Conservation (phyloP, 768 basidiomycete genomes). For the Fomitopsis serialis region DNA sequence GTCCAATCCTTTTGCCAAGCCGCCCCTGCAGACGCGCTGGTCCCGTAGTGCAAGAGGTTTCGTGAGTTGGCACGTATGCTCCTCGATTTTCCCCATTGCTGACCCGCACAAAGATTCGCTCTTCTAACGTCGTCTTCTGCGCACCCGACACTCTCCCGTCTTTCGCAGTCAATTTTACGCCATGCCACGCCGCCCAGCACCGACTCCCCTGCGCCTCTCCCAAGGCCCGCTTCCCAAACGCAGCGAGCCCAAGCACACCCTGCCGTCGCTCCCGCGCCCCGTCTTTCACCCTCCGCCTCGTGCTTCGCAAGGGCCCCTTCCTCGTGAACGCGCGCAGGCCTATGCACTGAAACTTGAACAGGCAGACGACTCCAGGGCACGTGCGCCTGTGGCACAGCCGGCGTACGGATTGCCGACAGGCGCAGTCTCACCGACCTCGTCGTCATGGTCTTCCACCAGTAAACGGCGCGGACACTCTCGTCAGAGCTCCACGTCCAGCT, state of each 20-base stretch:
- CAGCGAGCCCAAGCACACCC: conserved; percentile 53
- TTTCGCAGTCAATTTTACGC: not conserved
- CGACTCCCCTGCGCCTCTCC: conserved; percentile 56
- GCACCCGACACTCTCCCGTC: not conserved
- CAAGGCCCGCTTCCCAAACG: conserved; percentile 60
- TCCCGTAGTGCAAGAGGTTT: not conserved
- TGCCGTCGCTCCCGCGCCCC: conserved; percentile 64
- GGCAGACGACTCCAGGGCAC: not conserved
- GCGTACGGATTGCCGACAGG: conserved; percentile 2
- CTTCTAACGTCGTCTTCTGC: not conserved
- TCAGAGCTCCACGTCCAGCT: not conserved
- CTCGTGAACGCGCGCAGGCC: conserved; percentile 13
- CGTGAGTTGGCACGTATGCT: not conserved
- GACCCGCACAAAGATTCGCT: not conserved
- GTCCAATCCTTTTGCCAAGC: not conserved
- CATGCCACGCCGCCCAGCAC: conserved; percentile 69
- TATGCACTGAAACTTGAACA: not conserved
- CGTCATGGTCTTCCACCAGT: conserved; percentile 9
- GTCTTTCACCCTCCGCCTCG: conserved; percentile 22
- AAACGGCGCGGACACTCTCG: not conserved
- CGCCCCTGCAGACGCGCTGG: not conserved
- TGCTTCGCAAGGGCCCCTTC: conserved; percentile 8
- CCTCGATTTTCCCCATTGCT: not conserved
- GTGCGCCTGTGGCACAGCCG: not conserved
- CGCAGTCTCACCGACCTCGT: conserved; percentile 11